A percentile compares a stretch with the other conserved stretches of the same genome.
Conservation (phyloP, 257 asterid genomes). For the Plantago elongata region DNA sequence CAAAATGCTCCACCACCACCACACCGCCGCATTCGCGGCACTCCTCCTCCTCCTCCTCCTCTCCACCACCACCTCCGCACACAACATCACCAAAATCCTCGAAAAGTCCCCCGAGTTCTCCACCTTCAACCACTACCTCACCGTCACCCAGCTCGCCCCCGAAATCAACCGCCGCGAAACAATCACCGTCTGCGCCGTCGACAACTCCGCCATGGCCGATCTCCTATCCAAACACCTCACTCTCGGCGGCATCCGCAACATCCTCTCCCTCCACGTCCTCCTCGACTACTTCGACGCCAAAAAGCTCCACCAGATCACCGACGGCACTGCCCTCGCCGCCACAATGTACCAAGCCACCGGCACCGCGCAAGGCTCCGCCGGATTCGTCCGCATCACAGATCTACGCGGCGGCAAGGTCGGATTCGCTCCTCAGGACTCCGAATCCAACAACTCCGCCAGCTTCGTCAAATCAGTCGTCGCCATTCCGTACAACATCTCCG, state of each 20-base stretch:
- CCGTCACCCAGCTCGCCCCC: slow-evolving; percentile 53
- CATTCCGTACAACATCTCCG: slow-evolving; percentile 54
- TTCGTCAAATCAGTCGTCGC: slow-evolving; percentile 40
- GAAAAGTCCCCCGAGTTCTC: slow-evolving; percentile 41
- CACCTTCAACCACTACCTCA: slow-evolving; percentile 50
- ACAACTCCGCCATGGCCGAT: slow-evolving; percentile 56
- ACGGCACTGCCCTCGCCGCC: slow-evolving; percentile 62
- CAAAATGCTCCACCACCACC: slow-evolving; percentile 43
- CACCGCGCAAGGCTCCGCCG: slow-evolving; percentile 54
- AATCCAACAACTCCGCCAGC: slow-evolving; percentile 27
- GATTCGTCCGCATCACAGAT: slow-evolving; percentile 60
- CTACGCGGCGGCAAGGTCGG: slow-evolving; percentile 57
- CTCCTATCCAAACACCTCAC: slow-evolving; percentile 45
- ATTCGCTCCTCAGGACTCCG: slow-evolving; percentile 41
- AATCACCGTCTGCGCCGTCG: slow-evolving; percentile 59
- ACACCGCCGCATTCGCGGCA: slow-evolving; percentile 21
- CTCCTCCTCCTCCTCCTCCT: slow-evolving; percentile 17
- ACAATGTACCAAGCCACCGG: slow-evolving; percentile 75
- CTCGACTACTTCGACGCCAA: slow-evolving; percentile 59
- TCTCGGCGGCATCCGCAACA: slow-evolving; percentile 35
- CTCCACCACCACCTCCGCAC: slow-evolving; percentile 31
- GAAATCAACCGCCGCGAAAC: slow-evolving; percentile 55
- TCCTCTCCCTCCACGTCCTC: slow-evolving; percentile 55
- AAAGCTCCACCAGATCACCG: slow-evolving; percentile 64
- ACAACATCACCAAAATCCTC: slow-evolving; percentile 51